Evolutionary conservation across 225 moss, liverwort and hornwort genomes (phyloP).

Genomic region (Anthoceros angustus): DNA sequence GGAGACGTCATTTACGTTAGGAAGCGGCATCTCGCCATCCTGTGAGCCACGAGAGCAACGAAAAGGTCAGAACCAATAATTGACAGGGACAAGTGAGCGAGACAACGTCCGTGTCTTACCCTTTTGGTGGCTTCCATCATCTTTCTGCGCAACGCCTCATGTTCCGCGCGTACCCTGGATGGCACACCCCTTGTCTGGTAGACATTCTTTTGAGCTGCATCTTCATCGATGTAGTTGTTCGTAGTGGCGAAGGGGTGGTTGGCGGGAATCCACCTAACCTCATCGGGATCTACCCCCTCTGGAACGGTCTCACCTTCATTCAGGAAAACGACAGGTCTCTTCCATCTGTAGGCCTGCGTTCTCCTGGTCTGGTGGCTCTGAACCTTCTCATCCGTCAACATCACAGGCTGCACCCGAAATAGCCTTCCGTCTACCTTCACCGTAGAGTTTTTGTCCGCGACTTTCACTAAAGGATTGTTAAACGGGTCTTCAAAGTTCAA

Average conservation of each 20-base stretch:
- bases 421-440: slow-evolving; percentile 84
- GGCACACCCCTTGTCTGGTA: slow-evolving; percentile 92
- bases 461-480: slow-evolving; percentile 68
- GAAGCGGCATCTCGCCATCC: no score
- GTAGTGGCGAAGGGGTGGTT: slow-evolving; percentile 99
- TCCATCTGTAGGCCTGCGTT: slow-evolving; percentile 92
- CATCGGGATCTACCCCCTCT: slow-evolving; percentile 83
- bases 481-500: slow-evolving; percentile 83
- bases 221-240: slow-evolving; percentile 77
- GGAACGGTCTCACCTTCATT: slow-evolving; percentile 94
- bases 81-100: no score
- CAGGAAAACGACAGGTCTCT: slow-evolving; percentile 74
- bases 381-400: slow-evolving; percentile 79
- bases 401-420: slow-evolving; percentile 75
- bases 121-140: slow-evolving; percentile 43
- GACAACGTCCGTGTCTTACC: slow-evolving; percentile 11
- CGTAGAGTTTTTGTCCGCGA: slow-evolving; percentile 51
- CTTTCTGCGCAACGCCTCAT: slow-evolving; percentile 76
- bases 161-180: slow-evolving; percentile 80
- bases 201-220: slow-evolving; percentile 73
- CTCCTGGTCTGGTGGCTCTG: slow-evolving; percentile 69
- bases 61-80: no score
- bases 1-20: no score
- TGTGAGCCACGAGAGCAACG: no score
- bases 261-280: slow-evolving; percentile 95